Evolutionary conservation across 2,329 filamentous ascomycete genomes (phyloP).

Genomic region (Trichoderma koningiopsis): DNA sequence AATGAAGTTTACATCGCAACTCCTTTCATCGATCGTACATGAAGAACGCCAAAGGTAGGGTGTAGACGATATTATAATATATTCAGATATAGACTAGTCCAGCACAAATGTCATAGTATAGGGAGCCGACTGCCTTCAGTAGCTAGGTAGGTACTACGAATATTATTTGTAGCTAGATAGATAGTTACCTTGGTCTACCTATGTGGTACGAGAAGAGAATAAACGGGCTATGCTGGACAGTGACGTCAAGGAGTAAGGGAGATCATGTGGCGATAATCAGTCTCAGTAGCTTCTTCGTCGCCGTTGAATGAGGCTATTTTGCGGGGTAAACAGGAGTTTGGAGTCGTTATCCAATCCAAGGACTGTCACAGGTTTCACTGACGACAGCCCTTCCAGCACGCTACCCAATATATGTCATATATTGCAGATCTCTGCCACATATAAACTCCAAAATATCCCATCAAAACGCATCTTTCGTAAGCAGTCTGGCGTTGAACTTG

Average conservation of each 20-base stretch:
- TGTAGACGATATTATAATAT: neutral
- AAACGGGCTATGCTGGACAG: neutral
- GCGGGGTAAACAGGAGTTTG: constrained; percentile 8
- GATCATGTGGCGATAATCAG: constrained; percentile 1
- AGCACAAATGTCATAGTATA: neutral
- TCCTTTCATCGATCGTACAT: neutral
- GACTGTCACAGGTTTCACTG: neutral
- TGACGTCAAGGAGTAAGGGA: constrained; percentile 10
- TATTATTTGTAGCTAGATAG: neutral
- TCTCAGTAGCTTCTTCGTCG: neutral
- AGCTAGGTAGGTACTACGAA: neutral
- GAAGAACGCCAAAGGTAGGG: too few species aligned
- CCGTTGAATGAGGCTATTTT: constrained; percentile 10
- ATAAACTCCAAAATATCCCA: constrained; percentile 2
- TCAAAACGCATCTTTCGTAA: neutral
- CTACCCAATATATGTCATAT: neutral
- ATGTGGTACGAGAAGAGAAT: neutral
- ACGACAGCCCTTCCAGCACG: neutral
- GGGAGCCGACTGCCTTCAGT: neutral
- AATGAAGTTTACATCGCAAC: neutral
- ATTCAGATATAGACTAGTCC: neutral
- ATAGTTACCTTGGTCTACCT: neutral
- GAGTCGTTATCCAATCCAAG: constrained; percentile 9
- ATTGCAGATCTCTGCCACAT: constrained; percentile 6
- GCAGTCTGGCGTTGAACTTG: neutral